Evolutionary conservation across 805 yeast species (phyloP), one percentile per base, ranked within the genome.

Genomic region (Candida rishiriensis): DNA sequence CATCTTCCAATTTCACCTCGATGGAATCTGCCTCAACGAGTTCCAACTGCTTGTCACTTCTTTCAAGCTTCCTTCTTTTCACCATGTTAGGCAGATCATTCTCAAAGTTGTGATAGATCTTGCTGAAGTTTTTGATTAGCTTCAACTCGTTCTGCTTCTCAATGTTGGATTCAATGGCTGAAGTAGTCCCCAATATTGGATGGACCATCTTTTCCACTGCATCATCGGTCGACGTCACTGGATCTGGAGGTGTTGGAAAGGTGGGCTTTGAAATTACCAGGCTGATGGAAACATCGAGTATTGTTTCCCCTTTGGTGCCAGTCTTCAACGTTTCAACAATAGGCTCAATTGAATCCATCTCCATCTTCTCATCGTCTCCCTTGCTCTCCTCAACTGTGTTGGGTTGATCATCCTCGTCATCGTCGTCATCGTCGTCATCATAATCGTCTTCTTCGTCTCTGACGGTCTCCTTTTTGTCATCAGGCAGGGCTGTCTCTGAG

Each of bases 41-140:
- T 46, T 72, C 81, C 21, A 88, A 63, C 53, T 85, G 79, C 56
- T 85, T 75, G 60, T 90, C 95, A 44, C 87, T 83, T 53, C 84
- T 85, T 55, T 88, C 95, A 29, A 90, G 69, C 56, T 83, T 85
- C 48, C 88, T 65, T 57, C 93, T 74, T 55, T 88, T 85, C 43
- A 82, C 69, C 43, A 88, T 70, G 1, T 90, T 86, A 42, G 87
- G 95, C 42, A 75, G 59, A 60, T 86, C 95, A 56, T 79, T 76
- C 59, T 86, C 95, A 57, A 84, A 84, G 52, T 74, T 79, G 57
- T 85, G 93, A 56, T 85, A 85, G 3, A 85, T 77, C 52, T 78
- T 83, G 64, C 81, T 81, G 67, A 84, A 83, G 56, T 79, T 84
- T 46, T 73, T 77, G 45, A 85, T 78, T 37, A 77, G 46, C 41